phyloP scores from a whole-genome alignment of 768 basidiomycete genomes.

The Roridomyces roridus region DNA sequence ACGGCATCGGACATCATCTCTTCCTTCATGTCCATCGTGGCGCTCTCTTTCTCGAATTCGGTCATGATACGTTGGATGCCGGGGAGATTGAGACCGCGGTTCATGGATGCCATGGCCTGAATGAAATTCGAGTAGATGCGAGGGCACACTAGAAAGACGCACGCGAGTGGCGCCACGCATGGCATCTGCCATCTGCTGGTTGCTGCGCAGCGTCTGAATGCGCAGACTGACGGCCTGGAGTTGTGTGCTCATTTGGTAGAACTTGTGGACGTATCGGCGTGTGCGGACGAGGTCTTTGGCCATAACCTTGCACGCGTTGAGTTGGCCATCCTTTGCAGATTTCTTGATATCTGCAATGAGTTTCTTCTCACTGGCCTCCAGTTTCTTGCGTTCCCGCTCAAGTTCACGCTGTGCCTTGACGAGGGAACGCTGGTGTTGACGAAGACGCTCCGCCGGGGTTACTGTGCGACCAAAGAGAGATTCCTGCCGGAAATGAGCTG shows the following conservation, averaged over 20 bases:
- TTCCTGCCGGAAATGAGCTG: conserved; percentile 61
- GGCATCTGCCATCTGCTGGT: conserved; percentile 99
- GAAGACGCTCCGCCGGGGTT: conserved; percentile 94
- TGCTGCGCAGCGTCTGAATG: conserved; percentile 95
- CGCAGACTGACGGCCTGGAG: conserved; percentile 94
- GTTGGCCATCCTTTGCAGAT: conserved; percentile 93
- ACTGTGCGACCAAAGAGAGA: conserved; percentile 93
- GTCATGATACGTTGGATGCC: conserved; percentile 96
- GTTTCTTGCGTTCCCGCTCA: conserved; percentile 92
- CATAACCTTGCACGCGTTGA: conserved; percentile 99
- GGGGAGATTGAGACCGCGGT: conserved; percentile 93
- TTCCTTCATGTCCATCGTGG: conserved; percentile 99
- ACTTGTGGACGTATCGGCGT: conserved; percentile 94
- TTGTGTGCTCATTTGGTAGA: conserved; percentile 98
- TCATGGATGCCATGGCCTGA: conserved; percentile 99
- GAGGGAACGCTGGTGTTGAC: conserved; percentile 95
- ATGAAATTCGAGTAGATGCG: background rate
- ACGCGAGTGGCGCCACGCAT: conserved; percentile 98
- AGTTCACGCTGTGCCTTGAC: conserved; percentile 98
- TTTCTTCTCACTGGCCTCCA: conserved; percentile 97
- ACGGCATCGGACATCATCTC: conserved; percentile 99
- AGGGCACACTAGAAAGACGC: conserved; percentile 32
- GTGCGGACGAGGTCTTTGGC: conserved; percentile 98
- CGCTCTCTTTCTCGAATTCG: conserved; percentile 96
- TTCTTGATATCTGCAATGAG: conserved; percentile 95